Evolutionary conservation across 2,329 filamentous ascomycete genomes (phyloP), one percentile per base, ranked within the genome.

Genomic region (Alternaria sp.): DNA sequence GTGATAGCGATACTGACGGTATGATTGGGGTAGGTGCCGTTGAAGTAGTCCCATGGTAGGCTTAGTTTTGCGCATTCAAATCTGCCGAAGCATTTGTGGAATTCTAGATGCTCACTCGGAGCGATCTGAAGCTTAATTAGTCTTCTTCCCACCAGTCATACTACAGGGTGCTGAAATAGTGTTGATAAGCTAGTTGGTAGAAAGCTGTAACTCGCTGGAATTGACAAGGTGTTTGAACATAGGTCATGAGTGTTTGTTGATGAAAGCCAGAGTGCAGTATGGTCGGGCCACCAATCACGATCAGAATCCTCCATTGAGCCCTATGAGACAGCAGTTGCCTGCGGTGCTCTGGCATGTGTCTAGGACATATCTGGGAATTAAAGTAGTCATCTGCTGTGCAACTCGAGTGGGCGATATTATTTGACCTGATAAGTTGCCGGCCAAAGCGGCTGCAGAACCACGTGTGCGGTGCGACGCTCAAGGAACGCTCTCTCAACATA

Each of bases 41-140:
- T 78, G 68, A 77, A 78, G 62, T 78, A 77, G 60, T 79, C 77
- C 14, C 78, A 60, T 30, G 77, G 77, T 14, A 79, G 54, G 46
- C 73, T 71, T 18, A 79, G 56, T 60, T 74, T 78, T 14, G 77
- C 75, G 52, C 77, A 79, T 62, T 78, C 65, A 43, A 77, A 75
- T 10, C 52, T 63, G 46, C 64, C 60, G 57, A 69, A 75, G 59
- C 77, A 79, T 10, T 71, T 57, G 50, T 74, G 68, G 52, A 79
- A 79, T 20, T 72, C 57, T 5, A 79, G 57, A 16, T 70, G 27
- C 38, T 73, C 65, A 27, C 62, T 67, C 5, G 73, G 59, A 38
- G 63, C 53, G 40, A 76, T 71, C 74, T 77, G 58, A 25, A 43
- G 22, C 18, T 45, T 52, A 28, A 63, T 74, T 57, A 74, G 68